Evolutionary conservation across 1,284 basidiomycete genomes (phyloP).

Genomic region (Cutaneotrichosporon sp.): DNA sequence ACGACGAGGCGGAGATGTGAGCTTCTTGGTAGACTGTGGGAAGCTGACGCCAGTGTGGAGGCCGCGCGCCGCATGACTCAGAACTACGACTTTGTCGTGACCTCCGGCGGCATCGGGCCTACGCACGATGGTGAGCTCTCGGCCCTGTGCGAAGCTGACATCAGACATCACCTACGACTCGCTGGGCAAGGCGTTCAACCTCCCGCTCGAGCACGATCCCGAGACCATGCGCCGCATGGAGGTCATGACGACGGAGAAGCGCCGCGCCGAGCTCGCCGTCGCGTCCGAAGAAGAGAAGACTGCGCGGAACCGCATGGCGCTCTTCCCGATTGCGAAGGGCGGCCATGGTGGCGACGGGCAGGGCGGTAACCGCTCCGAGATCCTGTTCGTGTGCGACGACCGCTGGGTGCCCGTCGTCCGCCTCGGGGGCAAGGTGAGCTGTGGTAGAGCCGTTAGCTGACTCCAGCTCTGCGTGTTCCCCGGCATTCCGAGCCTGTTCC

Average conservation of each 20-base stretch:
- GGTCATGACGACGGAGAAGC: slow-evolving; percentile 60
- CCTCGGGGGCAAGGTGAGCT: slow-evolving; percentile 65
- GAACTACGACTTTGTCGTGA: slow-evolving; percentile 84
- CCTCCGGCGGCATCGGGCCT: slow-evolving; percentile 76
- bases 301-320: slow-evolving; percentile 77
- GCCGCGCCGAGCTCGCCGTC: slow-evolving; percentile 60
- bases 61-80: slow-evolving; percentile 79
- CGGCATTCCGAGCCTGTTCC: slow-evolving; percentile 84
- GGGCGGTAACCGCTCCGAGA: slow-evolving; percentile 62
- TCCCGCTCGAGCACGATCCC: slow-evolving; percentile 70
- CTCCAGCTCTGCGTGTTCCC: slow-evolving; percentile 77
- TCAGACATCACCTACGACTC: slow-evolving; percentile 83
- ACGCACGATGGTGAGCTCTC: slow-evolving; percentile 70
- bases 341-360: slow-evolving; percentile 38
- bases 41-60: slow-evolving; percentile 63
- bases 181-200: slow-evolving; percentile 80
- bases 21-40: slow-evolving; percentile 34
- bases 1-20: slow-evolving; percentile 86
- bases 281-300: slow-evolving; percentile 70
- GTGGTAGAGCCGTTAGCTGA: background rate
- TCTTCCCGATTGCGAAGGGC: slow-evolving; percentile 63
- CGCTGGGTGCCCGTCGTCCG: slow-evolving; percentile 89
- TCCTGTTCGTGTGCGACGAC: slow-evolving; percentile 69
- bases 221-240: slow-evolving; percentile 81
- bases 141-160: background rate